Evolutionary conservation across 1,284 basidiomycete genomes (phyloP).

Genomic region (Moniliophthora roreri): DNA sequence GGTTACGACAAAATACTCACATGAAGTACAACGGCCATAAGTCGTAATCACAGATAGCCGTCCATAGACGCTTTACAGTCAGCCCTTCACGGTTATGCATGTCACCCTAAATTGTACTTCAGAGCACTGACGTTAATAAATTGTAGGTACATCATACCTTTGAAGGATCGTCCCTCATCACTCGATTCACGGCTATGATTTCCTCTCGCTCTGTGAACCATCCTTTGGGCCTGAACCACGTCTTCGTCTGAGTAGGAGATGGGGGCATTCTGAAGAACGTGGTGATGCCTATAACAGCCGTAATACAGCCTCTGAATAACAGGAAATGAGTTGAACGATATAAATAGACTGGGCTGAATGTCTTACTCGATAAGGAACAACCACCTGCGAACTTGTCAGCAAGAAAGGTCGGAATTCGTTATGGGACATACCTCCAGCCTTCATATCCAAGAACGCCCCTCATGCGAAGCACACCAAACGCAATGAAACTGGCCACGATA

Average conservation of each 20-base stretch:
- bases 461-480: background rate
- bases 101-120: too few relatives aligned
- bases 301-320: background rate
- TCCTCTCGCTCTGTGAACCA: conserved; percentile 1
- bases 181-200: background rate
- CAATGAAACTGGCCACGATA: background rate
- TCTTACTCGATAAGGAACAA: background rate
- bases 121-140: too few relatives aligned
- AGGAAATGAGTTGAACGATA: too few relatives aligned
- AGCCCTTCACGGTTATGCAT: too few relatives aligned
- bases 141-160: too few relatives aligned
- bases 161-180: too few relatives aligned
- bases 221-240: background rate
- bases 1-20: background rate
- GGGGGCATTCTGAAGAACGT: background rate
- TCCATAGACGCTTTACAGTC: too few relatives aligned
- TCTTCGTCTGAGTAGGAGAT: background rate
- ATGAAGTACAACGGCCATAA: background rate
- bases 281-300: background rate
- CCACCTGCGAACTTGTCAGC: background rate
- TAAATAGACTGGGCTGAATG: too few relatives aligned
- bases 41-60: background rate
- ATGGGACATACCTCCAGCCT: background rate
- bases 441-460: background rate
- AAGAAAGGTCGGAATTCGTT: too few relatives aligned